Evolutionary conservation across 768 basidiomycete species (phyloP).

Genomic region (Podaxis sp.): DNA sequence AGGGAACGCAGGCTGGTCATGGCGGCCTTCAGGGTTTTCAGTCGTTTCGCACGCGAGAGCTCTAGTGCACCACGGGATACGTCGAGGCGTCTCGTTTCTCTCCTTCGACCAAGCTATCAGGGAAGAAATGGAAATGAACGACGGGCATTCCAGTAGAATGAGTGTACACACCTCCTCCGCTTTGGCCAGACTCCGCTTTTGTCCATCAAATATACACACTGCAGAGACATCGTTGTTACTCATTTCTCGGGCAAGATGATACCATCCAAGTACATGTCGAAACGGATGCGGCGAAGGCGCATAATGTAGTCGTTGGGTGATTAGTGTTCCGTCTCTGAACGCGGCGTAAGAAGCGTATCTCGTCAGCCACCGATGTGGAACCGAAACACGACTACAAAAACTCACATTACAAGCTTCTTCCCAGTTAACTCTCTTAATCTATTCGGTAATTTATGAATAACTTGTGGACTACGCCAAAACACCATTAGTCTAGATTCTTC

Average conservation of each 20-base stretch:
- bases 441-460: slow-evolving; percentile 61
- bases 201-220: slow-evolving; percentile 82
- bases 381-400: background rate
- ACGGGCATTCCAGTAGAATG: background rate
- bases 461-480: slow-evolving; percentile 50
- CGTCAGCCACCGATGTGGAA: background rate
- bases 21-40: slow-evolving; percentile 13
- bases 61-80: slow-evolving; percentile 10
- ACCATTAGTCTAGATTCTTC: background rate
- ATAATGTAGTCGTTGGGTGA: slow-evolving; percentile 83
- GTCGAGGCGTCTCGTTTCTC: slow-evolving; percentile 12
- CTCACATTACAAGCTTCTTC: slow-evolving; percentile 76
- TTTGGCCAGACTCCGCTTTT: slow-evolving; percentile 66
- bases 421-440: slow-evolving; percentile 62
- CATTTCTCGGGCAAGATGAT: slow-evolving; percentile 64
- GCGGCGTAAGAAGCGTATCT: background rate
- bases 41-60: slow-evolving; percentile 12
- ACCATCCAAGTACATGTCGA: slow-evolving; percentile 81
- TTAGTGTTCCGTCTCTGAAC: slow-evolving; percentile 78
- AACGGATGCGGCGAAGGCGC: slow-evolving; percentile 59
- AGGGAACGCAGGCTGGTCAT: slow-evolving; percentile 8
- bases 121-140: background rate
- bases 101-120: slow-evolving; percentile 9
- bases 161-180: slow-evolving; percentile 56
- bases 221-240: slow-evolving; percentile 53